Evolutionary conservation across 1,139 yeast genomes (phyloP), one percentile per base, ranked within the genome.

Genomic region (Candida albicans): DNA sequence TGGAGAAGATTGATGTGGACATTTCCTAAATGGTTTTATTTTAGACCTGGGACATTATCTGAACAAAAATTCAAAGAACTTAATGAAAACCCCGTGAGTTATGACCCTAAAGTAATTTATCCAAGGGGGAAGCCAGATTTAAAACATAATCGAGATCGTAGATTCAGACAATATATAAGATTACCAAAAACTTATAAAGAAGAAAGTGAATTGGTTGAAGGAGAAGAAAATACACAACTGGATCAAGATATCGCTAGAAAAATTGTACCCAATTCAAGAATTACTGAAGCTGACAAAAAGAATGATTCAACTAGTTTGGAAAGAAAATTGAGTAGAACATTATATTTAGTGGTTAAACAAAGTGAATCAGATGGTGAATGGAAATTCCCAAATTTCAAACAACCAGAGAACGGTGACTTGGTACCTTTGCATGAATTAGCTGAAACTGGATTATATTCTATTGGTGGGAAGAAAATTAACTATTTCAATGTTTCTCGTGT

Each of bases 1-100:
- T 91, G 91, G 75, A 84, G 83, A 58, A 78, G 98, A 59, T 75
- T 93, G 53, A 90, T 91, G 96, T 90, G 97, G 96, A 90, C 98
- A 0, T 93, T 93, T 65, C 98, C 99, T 5, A 83, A 85, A 55
- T 90, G 91, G 80, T 91, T 82, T 63, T 95, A 90, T 70, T 93
- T 85, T 70, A 87, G 87, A 62, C 85, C 80, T 55, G 98, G 98
- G 50, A 86, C 98, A 1, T 72, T 93, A 51, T 81, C 96, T 8
- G 96, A 90, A 61, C 87, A 90, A 62, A 81, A 81, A 57, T 93
- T 82, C 66, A 70, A 82, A 44, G 81, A 83, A 55, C 83, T 86
- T 39, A 96, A 91, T 61, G 76, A 75, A 48, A 84, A 84, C 43
- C 96, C 96, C 8, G 79, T 83, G 2, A 77, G 82, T 42, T 78